These are phyloP conservation scores for Cladosporium oxysporum DNA, from an alignment of 2,329 filamentous ascomycete species.

Conservation along the genomic window DNA sequence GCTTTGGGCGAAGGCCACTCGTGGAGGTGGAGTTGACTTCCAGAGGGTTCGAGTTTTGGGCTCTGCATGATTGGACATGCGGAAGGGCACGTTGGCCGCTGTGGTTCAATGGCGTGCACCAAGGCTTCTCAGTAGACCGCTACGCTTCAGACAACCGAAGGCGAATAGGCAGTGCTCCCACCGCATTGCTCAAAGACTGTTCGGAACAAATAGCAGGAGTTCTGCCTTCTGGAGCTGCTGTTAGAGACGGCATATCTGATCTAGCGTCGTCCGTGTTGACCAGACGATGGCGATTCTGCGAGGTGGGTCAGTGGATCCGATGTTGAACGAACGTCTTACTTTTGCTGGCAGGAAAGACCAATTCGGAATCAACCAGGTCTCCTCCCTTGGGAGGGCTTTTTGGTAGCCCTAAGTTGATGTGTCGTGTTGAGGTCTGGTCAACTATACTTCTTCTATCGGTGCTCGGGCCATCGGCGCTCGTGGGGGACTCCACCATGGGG, in stretches of 20 bases:
- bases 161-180: not conserved
- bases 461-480: not conserved
- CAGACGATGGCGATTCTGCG: not conserved
- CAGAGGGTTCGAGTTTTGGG: not conserved
- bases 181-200: not conserved
- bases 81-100: not conserved
- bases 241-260: not conserved
- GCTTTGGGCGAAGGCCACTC: not conserved
- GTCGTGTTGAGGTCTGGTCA: not conserved
- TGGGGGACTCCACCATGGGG: not conserved
- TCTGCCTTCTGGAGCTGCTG: not conserved
- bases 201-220: not conserved
- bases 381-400: not conserved
- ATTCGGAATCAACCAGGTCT: not conserved
- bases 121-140: not conserved
- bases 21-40: not conserved
- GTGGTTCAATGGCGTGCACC: not conserved
- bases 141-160: not conserved
- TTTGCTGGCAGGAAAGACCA: not conserved
- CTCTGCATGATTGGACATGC: not conserved
- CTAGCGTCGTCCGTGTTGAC: not conserved
- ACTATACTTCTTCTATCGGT: not conserved
- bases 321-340: not conserved
- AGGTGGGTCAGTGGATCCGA: not conserved
- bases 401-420: not conserved